A percentile compares a stretch with the other conserved stretches of the same genome.
These are phyloP conservation scores for Brassica carinata DNA, from an alignment of 345 rosid species.

Conservation along the genomic window DNA sequence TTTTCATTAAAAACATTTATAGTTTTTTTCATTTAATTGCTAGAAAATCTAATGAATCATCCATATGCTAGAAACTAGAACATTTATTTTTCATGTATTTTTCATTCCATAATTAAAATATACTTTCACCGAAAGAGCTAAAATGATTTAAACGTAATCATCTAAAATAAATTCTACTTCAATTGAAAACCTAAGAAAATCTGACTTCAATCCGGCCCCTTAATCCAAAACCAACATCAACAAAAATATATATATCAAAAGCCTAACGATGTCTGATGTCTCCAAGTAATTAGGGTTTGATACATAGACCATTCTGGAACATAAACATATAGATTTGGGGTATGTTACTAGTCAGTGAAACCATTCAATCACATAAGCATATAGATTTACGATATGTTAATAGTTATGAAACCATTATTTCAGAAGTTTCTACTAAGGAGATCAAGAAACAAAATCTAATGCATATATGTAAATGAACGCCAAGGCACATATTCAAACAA, in stretches of 20 bases:
- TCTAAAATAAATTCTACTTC: background rate
- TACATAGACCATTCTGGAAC: background rate
- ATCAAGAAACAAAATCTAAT: conserved; percentile 4
- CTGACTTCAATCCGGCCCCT: background rate
- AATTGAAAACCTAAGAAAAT: conserved; percentile 27
- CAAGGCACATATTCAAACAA: background rate
- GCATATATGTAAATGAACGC: background rate
- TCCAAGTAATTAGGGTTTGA: conserved; percentile 34
- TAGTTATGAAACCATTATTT: background rate
- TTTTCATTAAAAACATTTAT: background rate
- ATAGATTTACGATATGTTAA: background rate
- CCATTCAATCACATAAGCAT: background rate
- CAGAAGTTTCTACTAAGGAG: background rate
- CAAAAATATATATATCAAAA: background rate
- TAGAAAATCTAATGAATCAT: background rate
- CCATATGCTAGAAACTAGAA: conserved; percentile 4
- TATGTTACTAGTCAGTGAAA: conserved; percentile 7
- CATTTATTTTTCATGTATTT: background rate
- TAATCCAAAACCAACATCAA: background rate
- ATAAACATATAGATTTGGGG: background rate
- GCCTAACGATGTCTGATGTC: background rate
- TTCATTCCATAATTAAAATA: background rate
- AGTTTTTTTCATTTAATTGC: background rate
- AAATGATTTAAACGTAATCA: background rate
- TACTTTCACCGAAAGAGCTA: conserved; percentile 11